Evolutionary conservation across 345 rosid genomes (phyloP), one percentile per base, ranked within the genome.

Genomic region (Salix caprea): DNA sequence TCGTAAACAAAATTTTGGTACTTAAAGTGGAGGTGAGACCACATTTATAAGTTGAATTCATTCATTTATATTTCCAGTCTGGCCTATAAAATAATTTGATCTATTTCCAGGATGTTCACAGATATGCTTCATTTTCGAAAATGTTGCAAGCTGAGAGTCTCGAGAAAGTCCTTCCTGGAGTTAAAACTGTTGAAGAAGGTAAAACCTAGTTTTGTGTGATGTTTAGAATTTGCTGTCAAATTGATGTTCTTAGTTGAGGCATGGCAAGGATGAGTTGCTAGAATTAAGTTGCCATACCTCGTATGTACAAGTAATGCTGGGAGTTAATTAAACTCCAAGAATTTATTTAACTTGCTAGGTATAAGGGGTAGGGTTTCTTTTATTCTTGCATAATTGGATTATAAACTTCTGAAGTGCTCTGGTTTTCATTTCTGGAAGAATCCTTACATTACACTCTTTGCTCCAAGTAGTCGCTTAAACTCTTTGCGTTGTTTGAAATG

Each of bases 101-200:
- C 32, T 19, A 69, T 62, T 64, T 72, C 75, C 88, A 90, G 97
- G 93, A 78, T 52, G 85, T 87, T 76, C 80, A 5, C 54, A 78
- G 40, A 15, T 91, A 91, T 88, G 74, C 76, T 76, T 91, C 94
- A 44, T 92, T 91, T 82, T 80, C 44, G 0, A 89, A 91, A 76
- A 92, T 91, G 94, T 79, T 94, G 82, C 84, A 80, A 82, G 82
- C 72, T 36, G 93, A 94, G 75, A 67, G 82, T 77, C 92, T 90
- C 77, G 52, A 78, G 36, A 76, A 86, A 79, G 88, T 91, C 78
- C 93, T 94, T 78, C 93, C 97, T 9, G 92, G 92, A 56, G 83
- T 84, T 61, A 76, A 87, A 82, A 85, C 85, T 76, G 79, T 87
- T 50, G 89, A 89, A 73, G 96, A 87, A 85, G 98, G 98, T 94